Percentiles rank a stretch among this genome's conserved stretches.
These are phyloP conservation scores for Neurospora sp. DNA, from an alignment of 495 filamentous ascomycete genomes.

Conservation along the genomic window DNA sequence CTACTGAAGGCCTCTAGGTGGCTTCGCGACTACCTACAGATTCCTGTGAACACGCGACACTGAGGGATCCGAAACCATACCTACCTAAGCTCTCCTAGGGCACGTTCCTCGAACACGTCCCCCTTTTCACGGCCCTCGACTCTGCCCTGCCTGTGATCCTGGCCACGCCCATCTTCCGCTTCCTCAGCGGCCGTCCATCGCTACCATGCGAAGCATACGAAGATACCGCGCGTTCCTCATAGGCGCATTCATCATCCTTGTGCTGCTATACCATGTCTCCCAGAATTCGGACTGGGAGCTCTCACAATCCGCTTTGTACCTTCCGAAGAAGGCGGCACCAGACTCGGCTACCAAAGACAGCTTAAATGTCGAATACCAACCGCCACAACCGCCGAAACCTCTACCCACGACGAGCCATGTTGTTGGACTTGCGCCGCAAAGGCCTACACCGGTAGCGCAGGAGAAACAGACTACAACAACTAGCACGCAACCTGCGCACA, in stretches of 20 bases:
- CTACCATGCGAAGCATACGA: constrained; percentile 62
- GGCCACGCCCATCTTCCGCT: not conserved
- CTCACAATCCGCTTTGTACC: constrained; percentile 17
- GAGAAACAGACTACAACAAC: not conserved
- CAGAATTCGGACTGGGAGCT: constrained; percentile 38
- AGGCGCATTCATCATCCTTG: constrained; percentile 53
- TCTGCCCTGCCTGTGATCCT: not conserved
- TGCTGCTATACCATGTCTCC: constrained; percentile 57
- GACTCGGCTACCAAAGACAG: not conserved
- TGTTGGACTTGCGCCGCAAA: not conserved
- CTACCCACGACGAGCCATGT: constrained; percentile 2
- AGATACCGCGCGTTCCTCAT: constrained; percentile 67
- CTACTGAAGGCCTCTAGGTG: not conserved
- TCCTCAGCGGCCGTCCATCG: not conserved
- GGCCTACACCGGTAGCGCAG: not conserved
- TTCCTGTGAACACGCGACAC: not conserved
- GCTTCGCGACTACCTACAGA: not conserved
- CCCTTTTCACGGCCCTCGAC: not conserved
- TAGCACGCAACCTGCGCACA: constrained; percentile 3
- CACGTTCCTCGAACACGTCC: not conserved
- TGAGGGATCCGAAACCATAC: not conserved
- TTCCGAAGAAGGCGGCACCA: not conserved
- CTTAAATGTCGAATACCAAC: not conserved
- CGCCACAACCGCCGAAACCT: not conserved
- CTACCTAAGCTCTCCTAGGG: not conserved